Base-by-base conservation (phyloP, 164 flowering plant species). In the Tetracentron sinense region DNA sequence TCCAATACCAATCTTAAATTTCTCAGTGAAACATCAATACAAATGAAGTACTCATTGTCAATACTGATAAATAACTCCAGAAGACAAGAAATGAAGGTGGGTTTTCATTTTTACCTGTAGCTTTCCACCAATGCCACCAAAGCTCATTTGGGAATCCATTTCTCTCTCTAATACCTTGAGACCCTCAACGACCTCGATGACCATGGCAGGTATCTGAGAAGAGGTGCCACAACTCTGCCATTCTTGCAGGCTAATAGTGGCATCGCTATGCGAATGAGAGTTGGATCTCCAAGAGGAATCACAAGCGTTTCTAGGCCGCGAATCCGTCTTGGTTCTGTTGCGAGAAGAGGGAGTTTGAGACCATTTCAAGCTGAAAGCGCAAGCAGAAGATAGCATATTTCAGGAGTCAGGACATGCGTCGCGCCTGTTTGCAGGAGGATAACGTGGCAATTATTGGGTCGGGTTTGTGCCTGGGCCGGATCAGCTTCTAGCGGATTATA, bases 221-320 rank as follows among this genome's bases (percentile, higher is more conserved):
- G 71, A 58, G 14, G 86, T 68, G 28, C 98, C 98, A 96, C 97
- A 94, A 27, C 75, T 79, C 73, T 82, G 88, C 97, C 97, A 94
- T 71, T 94, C 97, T 63, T 79, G 64, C 65, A 75, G 30, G 27
- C 67, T 67, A 27, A 76, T 70, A 10, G 26, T 15, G 15, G 29
- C 61, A 22, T 21, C 66, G 6, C 28, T 20, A 20, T 65, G 61
- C 29, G 61, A 48, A 30, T 54, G 60, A 60, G 71, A 61, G 1
- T 27, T 47, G 30, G 56, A 55, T 8, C 25, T 56, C 49, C 58
- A 51, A 33, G n/a, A 49, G 20, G 42, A 50, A 15, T 35, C 58
- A 51, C 25, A 14, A 56, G 20, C 42, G 7, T 12, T 7, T 6
- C 50, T 21, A 5, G 38, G 44, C 49, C 31, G 42, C 20, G 48